These are phyloP conservation scores for Amphibolis antarctica DNA, from an alignment of 106 monocot species.

Conservation along the genomic window DNA sequence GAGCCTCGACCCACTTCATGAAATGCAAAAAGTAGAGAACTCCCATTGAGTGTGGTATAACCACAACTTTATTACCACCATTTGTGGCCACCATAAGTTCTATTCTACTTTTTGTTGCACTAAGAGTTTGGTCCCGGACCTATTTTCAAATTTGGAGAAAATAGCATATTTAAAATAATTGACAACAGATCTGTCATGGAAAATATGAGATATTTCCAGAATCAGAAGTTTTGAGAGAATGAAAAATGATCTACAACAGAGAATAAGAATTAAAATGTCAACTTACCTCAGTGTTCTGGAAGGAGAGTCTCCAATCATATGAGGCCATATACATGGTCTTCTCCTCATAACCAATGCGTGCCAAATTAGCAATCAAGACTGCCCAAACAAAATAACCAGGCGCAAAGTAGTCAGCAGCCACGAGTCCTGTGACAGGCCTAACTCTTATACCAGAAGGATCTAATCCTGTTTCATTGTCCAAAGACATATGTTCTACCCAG, in stretches of 20 bases:
- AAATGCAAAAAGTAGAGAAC: slow-evolving; percentile 94
- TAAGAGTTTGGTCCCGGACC: slow-evolving; percentile 89
- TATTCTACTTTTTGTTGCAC: slow-evolving; percentile 94
- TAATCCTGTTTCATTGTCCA: slow-evolving; percentile 98
- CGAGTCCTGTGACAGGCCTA: slow-evolving; percentile 84
- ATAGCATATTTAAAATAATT: background rate
- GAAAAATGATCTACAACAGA: background rate
- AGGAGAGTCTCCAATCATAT: slow-evolving; percentile 99
- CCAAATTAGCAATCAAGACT: slow-evolving; percentile 97
- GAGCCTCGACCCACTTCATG: slow-evolving; percentile 99
- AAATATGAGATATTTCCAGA: background rate
- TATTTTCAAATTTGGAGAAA: slow-evolving; percentile 15
- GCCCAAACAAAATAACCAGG: slow-evolving; percentile 99
- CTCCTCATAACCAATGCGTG: slow-evolving; percentile 98
- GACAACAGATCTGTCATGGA: background rate
- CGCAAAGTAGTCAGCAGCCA: slow-evolving; percentile 98
- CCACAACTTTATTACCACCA: slow-evolving; percentile 91
- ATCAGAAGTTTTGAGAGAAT: background rate
- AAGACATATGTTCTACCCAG: slow-evolving; percentile 97
- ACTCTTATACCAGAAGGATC: slow-evolving; percentile 86
- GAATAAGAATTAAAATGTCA: background rate
- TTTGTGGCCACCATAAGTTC: slow-evolving; percentile 91
- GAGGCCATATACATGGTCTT: slow-evolving; percentile 99
- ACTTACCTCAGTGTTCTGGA: slow-evolving; percentile 93
- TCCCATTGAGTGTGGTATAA: slow-evolving; percentile 99